Percentiles rank a stretch among this genome's conserved stretches.
These are phyloP conservation scores for Chlamydomonas reinhardtii DNA, from an alignment of 163 green algal genomes.

Conservation along the genomic window DNA sequence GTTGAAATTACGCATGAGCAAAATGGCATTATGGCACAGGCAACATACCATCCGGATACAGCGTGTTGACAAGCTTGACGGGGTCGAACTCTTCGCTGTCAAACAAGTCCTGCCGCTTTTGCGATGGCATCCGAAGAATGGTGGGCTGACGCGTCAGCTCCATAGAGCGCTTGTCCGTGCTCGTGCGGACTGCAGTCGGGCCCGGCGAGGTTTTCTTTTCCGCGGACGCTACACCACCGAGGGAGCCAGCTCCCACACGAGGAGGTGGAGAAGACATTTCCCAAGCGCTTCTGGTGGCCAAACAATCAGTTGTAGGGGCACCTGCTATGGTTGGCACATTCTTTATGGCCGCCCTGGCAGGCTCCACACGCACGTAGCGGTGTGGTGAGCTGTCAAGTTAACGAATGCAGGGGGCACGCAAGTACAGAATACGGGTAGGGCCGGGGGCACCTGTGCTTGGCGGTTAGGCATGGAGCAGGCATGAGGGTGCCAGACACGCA, in stretches of 20 bases:
- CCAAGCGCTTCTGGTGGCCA: not conserved
- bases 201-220: not conserved
- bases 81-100: slow-evolving; percentile 81
- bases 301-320: not conserved
- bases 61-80: slow-evolving; percentile 83
- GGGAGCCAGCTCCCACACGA: not conserved
- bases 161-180: too few relatives aligned
- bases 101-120: slow-evolving; percentile 73
- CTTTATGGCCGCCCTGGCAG: not conserved
- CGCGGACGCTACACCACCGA: not conserved
- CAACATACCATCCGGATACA: slow-evolving; percentile 84
- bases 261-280: slow-evolving; percentile 18
- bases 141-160: not conserved
- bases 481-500: too few relatives aligned
- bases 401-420: too few relatives aligned
- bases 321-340: not conserved
- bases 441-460: too few relatives aligned
- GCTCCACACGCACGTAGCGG: too few relatives aligned
- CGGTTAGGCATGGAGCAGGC: too few relatives aligned
- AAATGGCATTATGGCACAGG: too few relatives aligned
- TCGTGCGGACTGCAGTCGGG: too few relatives aligned
- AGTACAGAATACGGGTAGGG: too few relatives aligned
- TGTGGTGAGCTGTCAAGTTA: too few relatives aligned
- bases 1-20: too few relatives aligned
- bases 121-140: slow-evolving; percentile 35